Base-by-base conservation (phyloP, 768 basidiomycete genomes). In the Filobasidium floriforme region DNA sequence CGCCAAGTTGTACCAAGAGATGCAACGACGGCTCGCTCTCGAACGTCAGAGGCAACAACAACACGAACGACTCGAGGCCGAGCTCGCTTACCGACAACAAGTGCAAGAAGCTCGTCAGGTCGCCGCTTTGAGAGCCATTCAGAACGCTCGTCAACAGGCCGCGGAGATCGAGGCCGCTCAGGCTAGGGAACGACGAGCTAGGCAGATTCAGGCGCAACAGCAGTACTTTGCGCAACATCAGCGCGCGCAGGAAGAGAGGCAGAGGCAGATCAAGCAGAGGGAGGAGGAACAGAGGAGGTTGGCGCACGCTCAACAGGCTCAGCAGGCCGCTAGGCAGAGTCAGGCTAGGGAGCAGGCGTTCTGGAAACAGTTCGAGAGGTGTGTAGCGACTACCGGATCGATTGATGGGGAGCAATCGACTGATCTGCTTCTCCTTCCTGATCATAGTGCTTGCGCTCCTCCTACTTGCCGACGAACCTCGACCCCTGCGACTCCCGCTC, bases 81-180 rank as follows among this genome's bases (percentile, higher is more conserved):
- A 26, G 14, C 15, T 24, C 54, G 54, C 54, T 57, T 24, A 57
- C 7, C 18, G 18, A 4, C 54, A 57, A 57, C 54, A 57, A 57
- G 24, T 28, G 7, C 54, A 57, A 57, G 15, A 28, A 18, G 55
- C 29, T 15, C 55, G 22, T 57, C 55, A 57, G 55, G 29, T 24
- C 29, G 22, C 19, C n/a, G n/a, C 26, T 15, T 5, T 26, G 55
- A 5, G 22, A 5, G 54, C 54, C 24, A 15, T 57, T 26, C 12
- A 26, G 54, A 57, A 28, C 54, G 54, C 54, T 57, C 54, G 54
- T 57, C 54, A 24, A 57, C 29, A 60, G 18, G 41, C 32, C 37
- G 32, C 59, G 6, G 32, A 60, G 40, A 37, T 43, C 41, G 59
- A 60, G 40, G 19, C 32, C n/a, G 59, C 59, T 10, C 28, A 22